Conservation (phyloP, 345 rosid genomes). For the Physaria fendleri region DNA sequence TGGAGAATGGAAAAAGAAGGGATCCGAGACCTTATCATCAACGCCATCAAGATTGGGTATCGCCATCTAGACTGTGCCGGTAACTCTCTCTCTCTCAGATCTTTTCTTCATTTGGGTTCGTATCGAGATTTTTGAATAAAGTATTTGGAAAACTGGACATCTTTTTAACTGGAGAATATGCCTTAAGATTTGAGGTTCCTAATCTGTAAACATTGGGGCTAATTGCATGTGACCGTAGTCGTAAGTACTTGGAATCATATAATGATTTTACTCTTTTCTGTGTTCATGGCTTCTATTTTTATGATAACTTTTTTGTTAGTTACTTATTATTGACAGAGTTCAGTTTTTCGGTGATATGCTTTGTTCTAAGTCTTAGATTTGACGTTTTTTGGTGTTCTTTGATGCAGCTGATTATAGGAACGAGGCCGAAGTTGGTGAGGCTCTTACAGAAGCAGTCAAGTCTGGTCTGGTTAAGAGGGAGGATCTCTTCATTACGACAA, state of each 20-base stretch:
- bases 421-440: slow-evolving; percentile 73
- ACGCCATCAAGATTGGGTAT: slow-evolving; percentile 75
- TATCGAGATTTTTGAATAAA: not conserved
- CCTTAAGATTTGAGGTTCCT: not conserved
- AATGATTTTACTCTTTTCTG: not conserved
- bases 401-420: slow-evolving; percentile 66
- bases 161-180: not conserved
- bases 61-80: slow-evolving; percentile 96
- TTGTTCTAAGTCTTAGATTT: not conserved
- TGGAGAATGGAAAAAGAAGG: slow-evolving; percentile 74
- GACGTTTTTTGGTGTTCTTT: not conserved
- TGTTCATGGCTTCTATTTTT: not conserved
- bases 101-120: not conserved
- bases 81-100: slow-evolving; percentile 3
- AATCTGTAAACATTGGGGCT: not conserved
- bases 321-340: not conserved
- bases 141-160: not conserved
- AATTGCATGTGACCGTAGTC: not conserved
- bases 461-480: slow-evolving; percentile 68
- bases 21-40: slow-evolving; percentile 55
- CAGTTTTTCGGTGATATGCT: not conserved
- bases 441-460: slow-evolving; percentile 56
- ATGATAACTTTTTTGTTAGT: not conserved
- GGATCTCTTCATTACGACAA: slow-evolving; percentile 78
- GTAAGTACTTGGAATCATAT: not conserved